phyloP scores from a whole-genome alignment of 306 rosid species.

The Castanea crenata region DNA sequence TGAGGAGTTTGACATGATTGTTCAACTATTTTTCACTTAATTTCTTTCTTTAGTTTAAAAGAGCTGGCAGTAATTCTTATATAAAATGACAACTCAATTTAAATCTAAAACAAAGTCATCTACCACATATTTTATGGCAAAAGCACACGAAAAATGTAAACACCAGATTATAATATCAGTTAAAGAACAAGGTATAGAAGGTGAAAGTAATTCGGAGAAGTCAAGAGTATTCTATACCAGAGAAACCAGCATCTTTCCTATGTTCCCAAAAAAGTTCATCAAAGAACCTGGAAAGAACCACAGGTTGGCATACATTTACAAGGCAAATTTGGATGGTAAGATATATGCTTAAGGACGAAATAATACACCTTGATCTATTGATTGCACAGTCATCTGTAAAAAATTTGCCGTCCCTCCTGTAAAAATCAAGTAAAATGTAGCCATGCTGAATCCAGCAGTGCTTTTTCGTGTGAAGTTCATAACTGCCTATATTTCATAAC shows the following conservation, averaged over 20 bases:
- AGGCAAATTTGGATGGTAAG: not conserved
- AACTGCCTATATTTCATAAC: slow-evolving; percentile 34
- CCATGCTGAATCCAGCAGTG: slow-evolving; percentile 76
- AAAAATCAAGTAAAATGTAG: slow-evolving; percentile 60
- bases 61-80: not conserved
- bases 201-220: not conserved
- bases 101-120: not conserved
- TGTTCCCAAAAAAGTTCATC: slow-evolving; percentile 76
- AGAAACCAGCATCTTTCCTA: slow-evolving; percentile 67
- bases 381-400: slow-evolving; percentile 64
- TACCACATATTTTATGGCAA: not conserved
- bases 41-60: not conserved
- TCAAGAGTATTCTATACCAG: slow-evolving; percentile 42
- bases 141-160: not conserved
- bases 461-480: slow-evolving; percentile 67
- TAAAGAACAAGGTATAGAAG: not conserved
- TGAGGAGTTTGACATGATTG: not conserved
- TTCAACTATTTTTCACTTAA: not conserved
- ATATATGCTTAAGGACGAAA: slow-evolving; percentile 3
- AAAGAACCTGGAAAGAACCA: slow-evolving; percentile 49
- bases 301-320: slow-evolving; percentile 8
- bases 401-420: slow-evolving; percentile 55
- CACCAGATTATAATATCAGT: not conserved
- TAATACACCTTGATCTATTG: slow-evolving; percentile 68
- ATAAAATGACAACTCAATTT: not conserved